These are phyloP conservation scores for Chloris gayana DNA, from an alignment of 176 grass and related monocot genomes.

Conservation along the genomic window DNA sequence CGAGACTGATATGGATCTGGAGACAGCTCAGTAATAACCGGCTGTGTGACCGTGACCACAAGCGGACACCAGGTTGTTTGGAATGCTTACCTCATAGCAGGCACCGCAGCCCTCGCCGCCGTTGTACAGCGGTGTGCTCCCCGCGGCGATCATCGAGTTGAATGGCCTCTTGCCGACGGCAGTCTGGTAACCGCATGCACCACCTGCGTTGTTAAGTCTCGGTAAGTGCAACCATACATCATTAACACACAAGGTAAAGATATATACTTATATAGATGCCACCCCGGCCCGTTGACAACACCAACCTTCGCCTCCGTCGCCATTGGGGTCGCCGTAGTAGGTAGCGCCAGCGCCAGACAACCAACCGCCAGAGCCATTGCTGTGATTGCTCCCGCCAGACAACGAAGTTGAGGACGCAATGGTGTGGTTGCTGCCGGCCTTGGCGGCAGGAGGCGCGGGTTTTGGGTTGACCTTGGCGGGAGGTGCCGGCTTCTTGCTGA, in stretches of 20 bases:
- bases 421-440: slow-evolving; percentile 19
- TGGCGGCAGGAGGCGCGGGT: not conserved
- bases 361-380: slow-evolving; percentile 48
- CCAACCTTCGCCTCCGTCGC: slow-evolving; percentile 84
- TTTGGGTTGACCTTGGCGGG: not conserved
- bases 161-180: slow-evolving; percentile 60
- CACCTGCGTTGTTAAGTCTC: slow-evolving; percentile 50
- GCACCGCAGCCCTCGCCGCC: slow-evolving; percentile 78
- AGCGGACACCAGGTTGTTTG: no score
- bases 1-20: no score
- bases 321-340: slow-evolving; percentile 70
- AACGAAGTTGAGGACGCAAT: not conserved
- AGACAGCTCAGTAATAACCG: no score
- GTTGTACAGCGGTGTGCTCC: slow-evolving; percentile 62
- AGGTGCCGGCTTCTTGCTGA: not conserved
- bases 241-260: not conserved
- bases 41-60: no score
- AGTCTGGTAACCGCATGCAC: slow-evolving; percentile 76
- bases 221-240: not conserved
- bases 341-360: slow-evolving; percentile 62
- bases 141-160: slow-evolving; percentile 69
- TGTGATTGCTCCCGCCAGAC: no score
- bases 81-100: slow-evolving; percentile 70
- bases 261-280: not conserved
- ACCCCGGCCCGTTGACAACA: not conserved